These are phyloP conservation scores for Trypanosoma platydactyli DNA, from an alignment of 208 protist species.

Conservation along the genomic window DNA sequence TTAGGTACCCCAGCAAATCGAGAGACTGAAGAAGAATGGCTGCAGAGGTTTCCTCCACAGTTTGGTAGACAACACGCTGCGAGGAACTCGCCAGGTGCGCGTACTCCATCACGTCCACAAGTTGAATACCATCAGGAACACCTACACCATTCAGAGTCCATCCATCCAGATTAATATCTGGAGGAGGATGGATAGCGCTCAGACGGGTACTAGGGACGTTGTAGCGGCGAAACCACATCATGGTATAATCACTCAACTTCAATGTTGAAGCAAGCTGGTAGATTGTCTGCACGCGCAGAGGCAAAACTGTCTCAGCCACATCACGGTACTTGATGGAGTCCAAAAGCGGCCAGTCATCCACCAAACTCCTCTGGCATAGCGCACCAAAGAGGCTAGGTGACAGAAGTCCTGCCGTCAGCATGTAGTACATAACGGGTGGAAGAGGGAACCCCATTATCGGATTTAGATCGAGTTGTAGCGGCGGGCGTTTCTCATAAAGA, in stretches of 20 bases:
- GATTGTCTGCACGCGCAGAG: conserved; percentile 73
- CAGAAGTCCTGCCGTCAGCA: conserved; percentile 62
- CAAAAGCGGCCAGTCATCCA: conserved; percentile 85
- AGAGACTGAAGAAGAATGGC: conserved; percentile 78
- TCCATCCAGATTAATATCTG: conserved; percentile 52
- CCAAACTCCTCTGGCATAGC: conserved; percentile 55
- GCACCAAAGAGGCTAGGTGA: conserved; percentile 63
- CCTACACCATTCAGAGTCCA: conserved; percentile 46
- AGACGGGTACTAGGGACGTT: conserved; percentile 18
- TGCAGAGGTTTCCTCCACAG: conserved; percentile 48
- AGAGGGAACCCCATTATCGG: conserved; percentile 60
- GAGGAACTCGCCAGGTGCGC: conserved; percentile 33
- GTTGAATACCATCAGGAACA: conserved; percentile 45
- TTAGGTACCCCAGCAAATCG: conserved; percentile 91
- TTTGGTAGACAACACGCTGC: conserved; percentile 31
- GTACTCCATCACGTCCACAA: conserved; percentile 61
- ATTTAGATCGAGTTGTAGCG: background rate
- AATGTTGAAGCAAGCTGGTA: conserved; percentile 54
- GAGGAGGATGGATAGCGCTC: conserved; percentile 43
- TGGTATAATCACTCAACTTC: background rate
- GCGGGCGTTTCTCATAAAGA: conserved; percentile 14
- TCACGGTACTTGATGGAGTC: conserved; percentile 72
- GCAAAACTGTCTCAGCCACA: conserved; percentile 68
- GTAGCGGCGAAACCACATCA: conserved; percentile 35
- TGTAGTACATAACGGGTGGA: conserved; percentile 63